phyloP scores from a whole-genome alignment of 768 basidiomycete genomes.

The Infundibulicybe gibba region DNA sequence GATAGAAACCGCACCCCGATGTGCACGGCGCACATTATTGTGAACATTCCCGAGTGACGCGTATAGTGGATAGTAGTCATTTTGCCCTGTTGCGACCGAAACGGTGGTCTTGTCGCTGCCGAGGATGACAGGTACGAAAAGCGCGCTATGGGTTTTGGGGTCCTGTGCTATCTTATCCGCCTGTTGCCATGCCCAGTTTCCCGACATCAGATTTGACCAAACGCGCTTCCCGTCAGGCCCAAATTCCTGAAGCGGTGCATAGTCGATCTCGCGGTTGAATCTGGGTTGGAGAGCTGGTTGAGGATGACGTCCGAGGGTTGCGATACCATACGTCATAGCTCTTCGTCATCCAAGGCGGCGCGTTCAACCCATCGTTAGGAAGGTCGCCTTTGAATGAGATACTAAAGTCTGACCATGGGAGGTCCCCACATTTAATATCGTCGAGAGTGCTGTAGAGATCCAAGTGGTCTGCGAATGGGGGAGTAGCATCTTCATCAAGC shows the following conservation, averaged over 20 bases:
- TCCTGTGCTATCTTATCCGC: conserved; percentile 6
- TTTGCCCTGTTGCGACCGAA: conserved; percentile 15
- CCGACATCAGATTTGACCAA: background rate
- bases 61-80: conserved; percentile 10
- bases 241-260: background rate
- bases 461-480: background rate
- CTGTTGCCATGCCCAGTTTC: background rate
- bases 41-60: conserved; percentile 3
- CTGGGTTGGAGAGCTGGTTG: too few relatives aligned
- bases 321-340: too few relatives aligned
- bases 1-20: conserved; percentile 8
- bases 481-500: background rate
- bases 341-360: too few relatives aligned
- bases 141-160: conserved; percentile 6
- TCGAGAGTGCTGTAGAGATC: background rate
- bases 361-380: background rate
- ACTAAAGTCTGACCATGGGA: background rate
- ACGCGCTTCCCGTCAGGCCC: background rate
- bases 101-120: conserved; percentile 27
- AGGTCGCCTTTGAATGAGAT: background rate
- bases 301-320: too few relatives aligned
- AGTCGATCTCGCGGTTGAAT: too few relatives aligned
- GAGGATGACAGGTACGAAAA: conserved; percentile 16
- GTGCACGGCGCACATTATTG: conserved; percentile 6
- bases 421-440: background rate